These are phyloP conservation scores for Fusarium pininemorale DNA, from an alignment of 2,329 filamentous ascomycete genomes.

Conservation along the genomic window DNA sequence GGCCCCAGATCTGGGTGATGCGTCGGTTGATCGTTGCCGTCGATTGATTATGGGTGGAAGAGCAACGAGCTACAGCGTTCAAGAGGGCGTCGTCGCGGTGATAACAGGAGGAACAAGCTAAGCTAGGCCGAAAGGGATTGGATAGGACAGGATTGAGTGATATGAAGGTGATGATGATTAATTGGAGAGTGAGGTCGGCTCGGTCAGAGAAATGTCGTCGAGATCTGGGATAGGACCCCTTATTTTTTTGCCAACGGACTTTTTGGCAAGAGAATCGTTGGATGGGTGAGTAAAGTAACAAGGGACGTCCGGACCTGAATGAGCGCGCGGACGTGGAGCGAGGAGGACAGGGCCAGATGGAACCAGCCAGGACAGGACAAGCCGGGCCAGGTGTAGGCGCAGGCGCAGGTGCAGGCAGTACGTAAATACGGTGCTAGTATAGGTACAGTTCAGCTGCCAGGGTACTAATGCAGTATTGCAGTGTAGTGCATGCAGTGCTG, in stretches of 20 bases:
- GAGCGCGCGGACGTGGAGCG: constrained; percentile 34
- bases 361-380: constrained; percentile 1
- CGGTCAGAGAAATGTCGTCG: constrained; percentile 24
- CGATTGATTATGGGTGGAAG: constrained; percentile 18
- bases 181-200: constrained; percentile 9
- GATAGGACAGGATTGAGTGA: neutral
- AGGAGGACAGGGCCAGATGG: constrained; percentile 22
- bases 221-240: constrained; percentile 30
- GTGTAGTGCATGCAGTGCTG: neutral
- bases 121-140: neutral
- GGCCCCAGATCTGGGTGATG: constrained; percentile 33
- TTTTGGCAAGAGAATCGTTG: constrained; percentile 30
- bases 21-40: constrained; percentile 22
- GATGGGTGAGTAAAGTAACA: constrained; percentile 33
- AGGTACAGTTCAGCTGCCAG: constrained; percentile 26
- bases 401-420: constrained; percentile 5
- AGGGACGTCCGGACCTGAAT: constrained; percentile 32
- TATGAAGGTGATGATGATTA: neutral
- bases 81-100: constrained; percentile 28
- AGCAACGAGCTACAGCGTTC: constrained; percentile 21
- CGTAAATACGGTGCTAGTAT: constrained; percentile 31
- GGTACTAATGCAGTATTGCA: neutral
- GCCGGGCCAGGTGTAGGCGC: neutral
- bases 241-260: constrained; percentile 34
- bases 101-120: constrained; percentile 18